These are phyloP conservation scores for Trichoderma koningii DNA, from an alignment of 2,329 filamentous ascomycete species.

Conservation along the genomic window DNA sequence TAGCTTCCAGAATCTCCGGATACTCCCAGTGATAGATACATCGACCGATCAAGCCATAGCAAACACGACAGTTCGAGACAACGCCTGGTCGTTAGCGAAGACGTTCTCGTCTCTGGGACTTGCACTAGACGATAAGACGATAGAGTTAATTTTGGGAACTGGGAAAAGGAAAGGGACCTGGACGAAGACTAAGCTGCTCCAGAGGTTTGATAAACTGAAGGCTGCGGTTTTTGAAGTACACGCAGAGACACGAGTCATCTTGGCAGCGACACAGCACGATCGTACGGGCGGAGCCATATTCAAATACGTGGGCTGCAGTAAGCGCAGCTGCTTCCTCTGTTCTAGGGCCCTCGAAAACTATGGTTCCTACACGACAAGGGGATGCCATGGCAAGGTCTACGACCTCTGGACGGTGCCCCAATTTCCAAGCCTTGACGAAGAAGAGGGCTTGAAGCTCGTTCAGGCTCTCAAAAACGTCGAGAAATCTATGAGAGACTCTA, in stretches of 20 bases:
- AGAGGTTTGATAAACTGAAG: slow-evolving; percentile 1
- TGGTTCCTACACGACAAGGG: slow-evolving; percentile 9
- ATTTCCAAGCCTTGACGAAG: not conserved
- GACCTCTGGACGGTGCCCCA: slow-evolving; percentile 5
- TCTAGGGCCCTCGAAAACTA: not conserved
- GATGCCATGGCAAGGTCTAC: slow-evolving; percentile 19
- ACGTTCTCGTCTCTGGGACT: not conserved
- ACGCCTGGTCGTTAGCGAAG: slow-evolving; percentile 3
- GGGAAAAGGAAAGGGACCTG: not conserved
- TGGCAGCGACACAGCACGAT: slow-evolving; percentile 12
- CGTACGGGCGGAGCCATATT: slow-evolving; percentile 1
- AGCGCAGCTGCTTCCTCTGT: slow-evolving; percentile 20
- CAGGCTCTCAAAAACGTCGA: slow-evolving; percentile 4
- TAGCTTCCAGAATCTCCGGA: slow-evolving; percentile 9
- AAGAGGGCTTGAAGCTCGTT: not conserved
- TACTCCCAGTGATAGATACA: not conserved
- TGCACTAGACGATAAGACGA: not conserved
- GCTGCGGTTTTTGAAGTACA: not conserved
- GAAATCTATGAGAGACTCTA: not conserved
- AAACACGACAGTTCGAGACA: not conserved
- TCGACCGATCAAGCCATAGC: not conserved
- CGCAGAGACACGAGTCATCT: slow-evolving; percentile 3
- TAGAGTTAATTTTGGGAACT: not conserved
- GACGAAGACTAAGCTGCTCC: not conserved
- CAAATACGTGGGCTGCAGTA: slow-evolving; percentile 18